These are phyloP conservation scores for Kentomonas sorsogonicus DNA, from an alignment of 208 protist species.

Conservation along the genomic window DNA sequence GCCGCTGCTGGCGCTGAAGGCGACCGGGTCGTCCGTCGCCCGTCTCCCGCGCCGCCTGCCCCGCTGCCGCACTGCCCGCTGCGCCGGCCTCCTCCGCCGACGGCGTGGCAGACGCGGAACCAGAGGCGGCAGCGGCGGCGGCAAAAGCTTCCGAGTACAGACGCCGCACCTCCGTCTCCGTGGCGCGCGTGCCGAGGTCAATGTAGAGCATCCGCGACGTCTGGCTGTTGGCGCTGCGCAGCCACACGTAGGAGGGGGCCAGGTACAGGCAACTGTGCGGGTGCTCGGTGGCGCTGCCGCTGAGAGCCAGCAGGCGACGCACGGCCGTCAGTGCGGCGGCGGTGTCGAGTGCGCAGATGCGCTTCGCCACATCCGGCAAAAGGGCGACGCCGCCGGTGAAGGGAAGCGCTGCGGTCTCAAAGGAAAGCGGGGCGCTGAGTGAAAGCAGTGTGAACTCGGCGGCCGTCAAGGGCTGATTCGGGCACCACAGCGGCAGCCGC, in stretches of 20 bases:
- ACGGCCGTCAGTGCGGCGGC: slow-evolving; percentile 22
- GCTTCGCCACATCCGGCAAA: slow-evolving; percentile 42
- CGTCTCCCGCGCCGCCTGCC: slow-evolving; percentile 9
- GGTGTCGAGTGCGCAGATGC: slow-evolving; percentile 26
- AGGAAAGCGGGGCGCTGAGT: slow-evolving; percentile 15
- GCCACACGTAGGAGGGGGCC: slow-evolving; percentile 71
- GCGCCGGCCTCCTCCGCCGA: no score
- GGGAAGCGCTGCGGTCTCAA: no score
- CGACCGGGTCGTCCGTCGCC: background rate
- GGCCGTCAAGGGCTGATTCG: slow-evolving; percentile 46
- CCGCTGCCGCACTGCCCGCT: slow-evolving; percentile 9
- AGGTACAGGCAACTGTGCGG: slow-evolving; percentile 62
- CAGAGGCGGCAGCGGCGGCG: background rate
- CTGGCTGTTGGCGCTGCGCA: slow-evolving; percentile 43
- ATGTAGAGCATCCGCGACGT: slow-evolving; percentile 78
- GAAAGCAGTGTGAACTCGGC: slow-evolving; percentile 79
- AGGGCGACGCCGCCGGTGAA: no score
- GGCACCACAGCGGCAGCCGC: slow-evolving; percentile 20
- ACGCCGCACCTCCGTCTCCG: slow-evolving; percentile 38
- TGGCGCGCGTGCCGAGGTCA: slow-evolving; percentile 49
- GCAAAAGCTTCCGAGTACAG: no score
- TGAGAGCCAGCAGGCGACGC: slow-evolving; percentile 30
- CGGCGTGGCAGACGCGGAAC: no score
- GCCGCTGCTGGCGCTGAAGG: slow-evolving; percentile 16
- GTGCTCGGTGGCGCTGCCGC: slow-evolving; percentile 22